Evolutionary conservation across 1,284 basidiomycete species (phyloP).

Genomic region (Crocinoboletus sp.): DNA sequence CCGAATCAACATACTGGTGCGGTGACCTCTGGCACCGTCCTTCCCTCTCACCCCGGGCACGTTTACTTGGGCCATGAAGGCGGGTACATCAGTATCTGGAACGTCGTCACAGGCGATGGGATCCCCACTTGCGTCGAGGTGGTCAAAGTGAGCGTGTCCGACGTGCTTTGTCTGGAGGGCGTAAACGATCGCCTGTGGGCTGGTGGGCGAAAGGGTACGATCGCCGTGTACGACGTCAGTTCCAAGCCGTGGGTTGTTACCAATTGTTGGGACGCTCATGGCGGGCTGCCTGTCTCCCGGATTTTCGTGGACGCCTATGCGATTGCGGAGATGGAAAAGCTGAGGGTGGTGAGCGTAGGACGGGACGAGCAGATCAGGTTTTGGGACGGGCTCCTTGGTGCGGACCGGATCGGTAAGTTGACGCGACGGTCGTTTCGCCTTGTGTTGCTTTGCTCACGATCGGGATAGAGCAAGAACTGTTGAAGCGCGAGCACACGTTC

Average conservation of each 20-base stretch:
- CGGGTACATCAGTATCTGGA: conserved; percentile 83
- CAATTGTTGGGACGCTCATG: conserved; percentile 89
- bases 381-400: conserved; percentile 89
- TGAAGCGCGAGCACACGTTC: conserved; percentile 72
- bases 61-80: conserved; percentile 95
- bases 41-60: conserved; percentile 62
- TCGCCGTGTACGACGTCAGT: conserved; percentile 78
- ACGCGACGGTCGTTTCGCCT: neutral
- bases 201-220: conserved; percentile 76
- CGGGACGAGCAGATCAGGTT: conserved; percentile 72
- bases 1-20: conserved; percentile 68
- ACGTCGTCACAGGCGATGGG: conserved; percentile 44
- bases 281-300: conserved; percentile 69
- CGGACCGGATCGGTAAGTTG: conserved; percentile 82
- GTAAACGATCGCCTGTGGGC: conserved; percentile 84
- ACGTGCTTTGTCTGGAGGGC: conserved; percentile 76
- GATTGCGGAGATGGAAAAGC: conserved; percentile 55
- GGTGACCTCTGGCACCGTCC: conserved; percentile 75
- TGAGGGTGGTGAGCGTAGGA: conserved; percentile 77
- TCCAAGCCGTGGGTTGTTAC: conserved; percentile 79
- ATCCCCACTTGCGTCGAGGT: conserved; percentile 59
- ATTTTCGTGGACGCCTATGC: conserved; percentile 72
- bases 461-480: conserved; percentile 63
- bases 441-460: conserved; percentile 8
- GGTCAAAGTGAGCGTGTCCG: conserved; percentile 75